Evolutionary conservation across 441 rosid species (phyloP).

Genomic region (Codiaeum variegatum): DNA sequence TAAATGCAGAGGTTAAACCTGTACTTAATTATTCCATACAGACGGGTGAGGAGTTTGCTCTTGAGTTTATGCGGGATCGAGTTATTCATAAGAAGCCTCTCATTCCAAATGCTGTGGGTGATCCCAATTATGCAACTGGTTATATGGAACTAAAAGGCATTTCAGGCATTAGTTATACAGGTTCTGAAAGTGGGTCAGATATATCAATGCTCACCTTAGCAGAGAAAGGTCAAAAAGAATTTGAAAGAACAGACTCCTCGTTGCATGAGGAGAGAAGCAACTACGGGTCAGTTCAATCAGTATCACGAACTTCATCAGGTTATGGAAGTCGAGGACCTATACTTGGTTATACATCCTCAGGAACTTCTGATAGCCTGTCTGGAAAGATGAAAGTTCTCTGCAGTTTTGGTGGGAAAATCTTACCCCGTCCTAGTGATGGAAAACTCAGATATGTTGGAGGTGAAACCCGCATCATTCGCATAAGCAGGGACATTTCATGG

Average conservation of each 20-base stretch:
- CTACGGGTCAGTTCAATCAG: constrained; percentile 45
- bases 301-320: constrained; percentile 39
- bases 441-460: constrained; percentile 93
- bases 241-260: constrained; percentile 46
- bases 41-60: constrained; percentile 96
- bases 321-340: constrained; percentile 39
- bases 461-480: constrained; percentile 64
- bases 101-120: constrained; percentile 41
- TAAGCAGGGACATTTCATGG: constrained; percentile 60
- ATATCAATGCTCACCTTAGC: constrained; percentile 39
- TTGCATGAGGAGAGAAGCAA: constrained; percentile 45
- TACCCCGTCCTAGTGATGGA: constrained; percentile 89
- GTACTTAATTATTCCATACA: constrained; percentile 80
- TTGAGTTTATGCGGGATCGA: constrained; percentile 89
- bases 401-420: constrained; percentile 86
- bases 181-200: constrained; percentile 65
- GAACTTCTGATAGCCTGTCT: constrained; percentile 47
- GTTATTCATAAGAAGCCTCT: constrained; percentile 48
- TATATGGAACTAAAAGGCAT: constrained; percentile 63
- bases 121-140: constrained; percentile 50
- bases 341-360: constrained; percentile 41
- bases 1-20: constrained; percentile 58
- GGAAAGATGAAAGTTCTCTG: constrained; percentile 63
- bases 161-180: constrained; percentile 57
- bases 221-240: constrained; percentile 50